phyloP scores from a whole-genome alignment of 768 basidiomycete species.

The Postia placenta region DNA sequence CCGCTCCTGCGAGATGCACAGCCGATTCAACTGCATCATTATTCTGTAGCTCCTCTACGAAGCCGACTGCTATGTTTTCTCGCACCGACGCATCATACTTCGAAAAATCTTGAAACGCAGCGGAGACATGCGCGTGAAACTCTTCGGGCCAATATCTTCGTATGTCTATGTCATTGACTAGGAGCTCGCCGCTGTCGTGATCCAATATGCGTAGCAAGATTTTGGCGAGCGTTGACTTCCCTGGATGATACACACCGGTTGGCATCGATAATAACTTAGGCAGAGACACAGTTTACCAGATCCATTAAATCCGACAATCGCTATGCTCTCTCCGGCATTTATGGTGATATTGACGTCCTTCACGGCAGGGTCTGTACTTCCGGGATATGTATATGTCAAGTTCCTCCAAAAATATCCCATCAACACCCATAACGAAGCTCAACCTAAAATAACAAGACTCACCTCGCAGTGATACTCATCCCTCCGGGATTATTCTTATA shows the following conservation, averaged over 20 bases:
- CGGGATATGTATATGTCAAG: constrained; percentile 77
- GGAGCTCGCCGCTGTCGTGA: constrained; percentile 62
- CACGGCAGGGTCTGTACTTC: constrained; percentile 59
- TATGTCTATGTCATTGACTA: constrained; percentile 66
- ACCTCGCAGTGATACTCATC: constrained; percentile 69
- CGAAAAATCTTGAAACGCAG: constrained; percentile 83
- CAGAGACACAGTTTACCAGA: constrained; percentile 45
- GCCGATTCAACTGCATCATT: constrained; percentile 55
- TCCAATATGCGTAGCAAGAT: constrained; percentile 74
- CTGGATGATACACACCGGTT: constrained; percentile 27
- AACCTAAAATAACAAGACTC: constrained; percentile 12
- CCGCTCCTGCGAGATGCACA: constrained; percentile 68
- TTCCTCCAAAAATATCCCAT: constrained; percentile 32
- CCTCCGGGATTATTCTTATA: constrained; percentile 50
- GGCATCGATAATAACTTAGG: background rate
- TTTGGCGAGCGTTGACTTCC: constrained; percentile 85
- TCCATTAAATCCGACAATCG: constrained; percentile 82
- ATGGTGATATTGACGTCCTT: constrained; percentile 65
- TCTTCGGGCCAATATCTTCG: constrained; percentile 60
- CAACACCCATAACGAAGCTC: background rate
- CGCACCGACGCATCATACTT: constrained; percentile 71
- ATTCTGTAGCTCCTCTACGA: constrained; percentile 55
- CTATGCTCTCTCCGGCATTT: constrained; percentile 71
- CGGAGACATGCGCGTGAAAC: constrained; percentile 69
- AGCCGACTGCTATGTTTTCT: constrained; percentile 85